A percentile compares a stretch with the other conserved stretches of the same genome.
Evolutionary conservation across 108 stramenopile species (phyloP).

Genomic region (Stephanodiscus triporus): DNA sequence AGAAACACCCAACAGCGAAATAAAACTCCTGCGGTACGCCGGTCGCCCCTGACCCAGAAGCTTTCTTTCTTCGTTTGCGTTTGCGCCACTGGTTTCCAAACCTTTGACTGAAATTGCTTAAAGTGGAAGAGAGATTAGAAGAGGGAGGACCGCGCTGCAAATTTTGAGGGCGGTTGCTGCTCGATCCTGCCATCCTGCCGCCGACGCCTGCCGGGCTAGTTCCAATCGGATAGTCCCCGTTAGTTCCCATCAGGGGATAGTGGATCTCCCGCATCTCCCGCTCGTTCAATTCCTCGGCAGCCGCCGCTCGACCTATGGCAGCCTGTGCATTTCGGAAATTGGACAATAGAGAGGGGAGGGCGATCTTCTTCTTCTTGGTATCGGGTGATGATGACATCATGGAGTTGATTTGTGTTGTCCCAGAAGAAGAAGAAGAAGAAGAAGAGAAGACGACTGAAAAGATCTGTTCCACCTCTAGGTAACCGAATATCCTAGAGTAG

Average conservation of each 20-base stretch:
- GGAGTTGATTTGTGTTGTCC: too few relatives aligned
- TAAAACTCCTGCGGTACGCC: conserved; percentile 31
- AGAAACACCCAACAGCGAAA: conserved; percentile 30
- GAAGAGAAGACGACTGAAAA: too few relatives aligned
- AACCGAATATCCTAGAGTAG: too few relatives aligned
- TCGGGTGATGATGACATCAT: conserved; percentile 15
- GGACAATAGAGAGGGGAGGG: conserved; percentile 45
- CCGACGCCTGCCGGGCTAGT: background rate
- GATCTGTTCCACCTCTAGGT: too few relatives aligned
- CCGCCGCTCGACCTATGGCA: conserved; percentile 17
- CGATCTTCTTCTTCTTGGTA: conserved; percentile 40
- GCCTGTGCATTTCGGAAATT: conserved; percentile 45
- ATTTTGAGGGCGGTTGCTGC: conserved; percentile 2
- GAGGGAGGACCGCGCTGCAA: conserved; percentile 4
- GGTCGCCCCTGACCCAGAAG: conserved; percentile 20
- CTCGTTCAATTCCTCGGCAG: conserved; percentile 28
- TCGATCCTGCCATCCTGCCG: background rate
- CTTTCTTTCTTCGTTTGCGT: conserved; percentile 16
- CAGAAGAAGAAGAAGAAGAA: too few relatives aligned
- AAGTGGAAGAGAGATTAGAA: background rate
- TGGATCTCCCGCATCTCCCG: conserved; percentile 20
- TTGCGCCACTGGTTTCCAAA: conserved; percentile 24
- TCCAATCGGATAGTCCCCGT: too few relatives aligned
- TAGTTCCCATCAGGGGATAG: conserved; percentile 20
- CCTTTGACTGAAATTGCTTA: conserved; percentile 6